Evolutionary conservation across 371 early-diverging fungal genomes (phyloP).

Genomic region (Nematocida sp.): DNA sequence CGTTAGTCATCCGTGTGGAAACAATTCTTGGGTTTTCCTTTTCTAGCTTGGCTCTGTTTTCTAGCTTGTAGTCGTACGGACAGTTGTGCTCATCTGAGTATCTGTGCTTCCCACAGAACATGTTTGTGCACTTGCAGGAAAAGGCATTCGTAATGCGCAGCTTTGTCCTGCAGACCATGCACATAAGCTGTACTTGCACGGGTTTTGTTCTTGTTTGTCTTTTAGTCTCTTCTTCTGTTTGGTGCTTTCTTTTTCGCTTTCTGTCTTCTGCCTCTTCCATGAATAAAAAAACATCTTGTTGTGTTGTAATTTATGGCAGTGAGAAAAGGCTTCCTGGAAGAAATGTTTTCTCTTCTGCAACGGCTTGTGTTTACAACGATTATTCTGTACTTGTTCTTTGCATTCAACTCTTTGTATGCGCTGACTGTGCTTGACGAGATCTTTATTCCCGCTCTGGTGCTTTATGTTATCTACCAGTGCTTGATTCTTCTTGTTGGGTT

Average conservation of each 20-base stretch:
- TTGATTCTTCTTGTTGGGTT: conserved; percentile 39
- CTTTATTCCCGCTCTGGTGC: not conserved
- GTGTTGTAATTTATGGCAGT: conserved; percentile 7
- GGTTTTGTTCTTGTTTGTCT: not conserved
- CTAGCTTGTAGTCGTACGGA: conserved; percentile 61
- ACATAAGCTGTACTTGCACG: conserved; percentile 5
- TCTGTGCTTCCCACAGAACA: conserved; percentile 63
- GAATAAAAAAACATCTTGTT: conserved; percentile 48
- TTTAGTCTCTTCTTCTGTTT: conserved; percentile 5
- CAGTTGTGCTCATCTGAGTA: conserved; percentile 65
- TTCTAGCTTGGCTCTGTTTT: conserved; percentile 54
- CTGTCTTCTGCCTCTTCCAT: conserved; percentile 13
- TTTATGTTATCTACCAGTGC: conserved; percentile 28
- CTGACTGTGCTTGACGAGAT: not conserved
- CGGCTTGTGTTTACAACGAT: not conserved
- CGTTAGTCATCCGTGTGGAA: no score
- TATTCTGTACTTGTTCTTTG: conserved; percentile 33
- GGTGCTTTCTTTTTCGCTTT: conserved; percentile 16
- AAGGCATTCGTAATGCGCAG: conserved; percentile 59
- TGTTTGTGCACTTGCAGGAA: conserved; percentile 61
- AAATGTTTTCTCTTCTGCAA: not conserved
- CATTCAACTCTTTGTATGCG: conserved; percentile 27
- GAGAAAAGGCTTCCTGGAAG: not conserved
- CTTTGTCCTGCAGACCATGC: conserved; percentile 58
- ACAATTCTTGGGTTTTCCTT: conserved; percentile 62